These are phyloP conservation scores for Taxillus chinensis DNA, from an alignment of 164 flowering plant species.

Conservation along the genomic window DNA sequence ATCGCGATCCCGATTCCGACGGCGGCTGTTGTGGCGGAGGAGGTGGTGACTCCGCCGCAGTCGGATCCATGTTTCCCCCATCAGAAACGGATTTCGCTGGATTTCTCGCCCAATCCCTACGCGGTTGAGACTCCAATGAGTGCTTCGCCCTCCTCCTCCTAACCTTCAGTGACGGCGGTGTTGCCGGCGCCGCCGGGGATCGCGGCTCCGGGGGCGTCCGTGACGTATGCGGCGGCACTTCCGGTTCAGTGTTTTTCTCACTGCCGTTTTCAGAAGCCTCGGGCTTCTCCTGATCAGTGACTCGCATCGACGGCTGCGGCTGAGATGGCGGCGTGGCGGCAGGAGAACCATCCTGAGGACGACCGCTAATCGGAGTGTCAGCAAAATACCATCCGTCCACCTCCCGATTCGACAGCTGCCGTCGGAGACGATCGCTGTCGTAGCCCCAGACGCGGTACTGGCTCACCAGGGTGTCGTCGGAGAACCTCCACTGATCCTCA, in stretches of 20 bases:
- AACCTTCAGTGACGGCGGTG: conserved; percentile 6
- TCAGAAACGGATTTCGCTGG: background rate
- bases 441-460: conserved; percentile 6
- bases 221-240: background rate
- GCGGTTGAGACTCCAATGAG: conserved; percentile 12
- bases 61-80: background rate
- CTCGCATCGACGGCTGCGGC: background rate
- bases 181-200: background rate
- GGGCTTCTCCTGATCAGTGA: background rate
- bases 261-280: background rate
- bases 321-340: background rate
- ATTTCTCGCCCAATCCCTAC: background rate
- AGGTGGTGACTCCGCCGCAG: conserved; percentile 6
- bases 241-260: background rate
- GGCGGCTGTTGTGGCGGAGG: conserved; percentile 22
- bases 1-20: conserved; percentile 3
- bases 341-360: background rate
- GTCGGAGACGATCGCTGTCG: conserved; percentile 14
- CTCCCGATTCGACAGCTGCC: conserved; percentile 9
- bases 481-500: conserved; percentile 25
- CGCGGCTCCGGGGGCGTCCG: too few species aligned
- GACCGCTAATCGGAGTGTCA: background rate
- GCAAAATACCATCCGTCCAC: background rate
- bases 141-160: conserved; percentile 18
- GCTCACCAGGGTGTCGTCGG: conserved; percentile 28